These are phyloP conservation scores for Malus domestica DNA, from an alignment of 306 rosid species.

Conservation along the genomic window ASM211411v1 NC_041802.1:27938001-27938500, in stretches of 20 bases:
- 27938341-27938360: fast-evolving
- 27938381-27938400: fast-evolving
- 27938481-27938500: no score
- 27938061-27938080: not conserved
- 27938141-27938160: not conserved
- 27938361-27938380: no score
- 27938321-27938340: no score
- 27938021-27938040: not conserved
- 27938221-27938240: constrained; percentile 7
- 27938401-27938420: fast-evolving
- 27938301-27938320: no score
- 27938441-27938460: no score
- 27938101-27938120: not conserved
- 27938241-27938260: constrained; percentile 6
- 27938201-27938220: not conserved
- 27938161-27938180: constrained; percentile 6
- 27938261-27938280: no score
- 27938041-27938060: not conserved
- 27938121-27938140: not conserved
- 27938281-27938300: no score
- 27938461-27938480: no score
- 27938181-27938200: not conserved
- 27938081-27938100: no score
- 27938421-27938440: no score
- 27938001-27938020: constrained; percentile 2